Base-by-base conservation (phyloP, 768 basidiomycete genomes). In the Lactarius indigo region DNA sequence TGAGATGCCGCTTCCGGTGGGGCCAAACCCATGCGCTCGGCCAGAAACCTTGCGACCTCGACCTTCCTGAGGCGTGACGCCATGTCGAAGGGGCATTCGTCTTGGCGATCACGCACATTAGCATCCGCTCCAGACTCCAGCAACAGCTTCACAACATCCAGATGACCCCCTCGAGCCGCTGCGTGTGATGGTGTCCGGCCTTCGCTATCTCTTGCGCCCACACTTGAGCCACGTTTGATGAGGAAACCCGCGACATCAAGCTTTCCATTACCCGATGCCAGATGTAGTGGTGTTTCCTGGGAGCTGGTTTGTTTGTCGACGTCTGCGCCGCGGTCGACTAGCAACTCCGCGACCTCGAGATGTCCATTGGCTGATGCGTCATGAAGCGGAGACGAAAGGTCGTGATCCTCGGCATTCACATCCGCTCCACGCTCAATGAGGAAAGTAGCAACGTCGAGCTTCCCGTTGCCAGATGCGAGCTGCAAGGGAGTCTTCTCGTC, bases 61-160 rank as follows among this genome's bases (percentile, higher is more conserved):
- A 9, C 5, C 2, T 31, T 59, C n/a, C 57, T 10, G 5, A 12
- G 41, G 9, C 7, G 23, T 17, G 2, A 23, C 4, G 64, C 64
- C 13, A 64, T 2, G 9, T 59, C 30, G 1, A 64, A 28, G 28
- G 64, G 20, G 1, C 2, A 31, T 42, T 54, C 6, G 8, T 54
- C 5, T 2, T 17, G n/a, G 28, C 5, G 1, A 20, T 54, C 52
- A 15, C 50, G 47, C 3, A 10, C 18, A 5, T 56, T 56, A 41
- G 56, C 23, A 56, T 61, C 54, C 6, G 59, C 64, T 6, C 64
- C 59, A 0, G 12, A 56, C 1, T 65, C 41, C 23, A 61, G n/a
- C n/a, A 65, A 37, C 23, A 65, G 12, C 28, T 35, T 26, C 10
- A 61, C 41, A 1, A 61, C 20, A 3, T 65, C 59, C 3, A 61